Evolutionary conservation across 2,329 filamentous ascomycete species (phyloP).

Genomic region (Rhexocercosporidium sp.): DNA sequence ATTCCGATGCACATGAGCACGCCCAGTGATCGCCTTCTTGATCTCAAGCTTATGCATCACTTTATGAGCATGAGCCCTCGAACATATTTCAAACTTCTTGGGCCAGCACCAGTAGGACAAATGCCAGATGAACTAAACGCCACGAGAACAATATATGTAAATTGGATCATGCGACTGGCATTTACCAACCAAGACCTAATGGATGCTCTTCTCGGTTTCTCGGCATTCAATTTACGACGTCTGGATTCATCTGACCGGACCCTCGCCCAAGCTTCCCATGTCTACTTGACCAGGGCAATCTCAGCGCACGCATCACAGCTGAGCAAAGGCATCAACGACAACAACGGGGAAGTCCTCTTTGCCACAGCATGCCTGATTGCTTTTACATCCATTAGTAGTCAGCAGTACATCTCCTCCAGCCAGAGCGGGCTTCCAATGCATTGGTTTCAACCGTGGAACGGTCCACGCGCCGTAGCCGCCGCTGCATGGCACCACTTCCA

Average conservation of each 20-base stretch:
- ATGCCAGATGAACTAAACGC: slow-evolving; percentile 52
- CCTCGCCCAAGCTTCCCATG: slow-evolving; percentile 62
- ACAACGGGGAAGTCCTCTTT: slow-evolving; percentile 65
- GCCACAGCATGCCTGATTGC: slow-evolving; percentile 65
- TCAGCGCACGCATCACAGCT: slow-evolving; percentile 61
- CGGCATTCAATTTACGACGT: slow-evolving; percentile 64
- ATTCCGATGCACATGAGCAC: slow-evolving; percentile 20
- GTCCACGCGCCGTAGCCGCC: slow-evolving; percentile 65
- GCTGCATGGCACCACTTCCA: slow-evolving; percentile 66
- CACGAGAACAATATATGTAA: slow-evolving; percentile 39
- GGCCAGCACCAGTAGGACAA: not conserved
- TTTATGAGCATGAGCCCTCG: slow-evolving; percentile 40
- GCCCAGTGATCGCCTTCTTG: slow-evolving; percentile 45
- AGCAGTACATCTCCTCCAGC: slow-evolving; percentile 59
- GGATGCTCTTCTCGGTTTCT: slow-evolving; percentile 65
- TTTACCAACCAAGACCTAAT: slow-evolving; percentile 62
- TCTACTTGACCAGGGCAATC: slow-evolving; percentile 65
- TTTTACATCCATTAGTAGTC: slow-evolving; percentile 60
- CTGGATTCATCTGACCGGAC: slow-evolving; percentile 58
- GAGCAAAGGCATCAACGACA: slow-evolving; percentile 58
- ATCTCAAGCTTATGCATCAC: slow-evolving; percentile 66
- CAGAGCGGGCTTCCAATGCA: slow-evolving; percentile 58
- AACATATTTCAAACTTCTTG: slow-evolving; percentile 15
- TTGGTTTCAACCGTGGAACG: slow-evolving; percentile 69
- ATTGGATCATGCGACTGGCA: slow-evolving; percentile 61